Base-by-base conservation (phyloP, 805 yeast species). In the Jamesozyma hellenica region DNA sequence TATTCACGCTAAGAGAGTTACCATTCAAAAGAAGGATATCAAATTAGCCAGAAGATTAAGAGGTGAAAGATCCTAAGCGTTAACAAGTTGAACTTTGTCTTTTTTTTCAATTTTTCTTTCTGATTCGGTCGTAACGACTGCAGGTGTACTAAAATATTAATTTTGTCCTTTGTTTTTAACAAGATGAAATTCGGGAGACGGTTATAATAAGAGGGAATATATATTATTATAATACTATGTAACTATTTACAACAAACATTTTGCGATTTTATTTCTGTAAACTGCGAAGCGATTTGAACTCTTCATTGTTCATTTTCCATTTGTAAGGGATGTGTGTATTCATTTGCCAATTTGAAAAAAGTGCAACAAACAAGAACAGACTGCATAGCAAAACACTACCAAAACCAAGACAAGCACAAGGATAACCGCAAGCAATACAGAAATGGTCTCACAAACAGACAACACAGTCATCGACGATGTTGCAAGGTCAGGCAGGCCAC, bases 1-100 rank as follows among this genome's bases (percentile, higher is more conserved):
- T 51, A 85, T 87, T 54, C 98, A 90, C 70, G 98, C 97, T 60
- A 90, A 92, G 79, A 82, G 98, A 72, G 97, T 90, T 56, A 90
- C 98, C 50, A 86, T 90, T 63, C 95, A 86, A 77, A 88, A 87
- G 85, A 88, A 87, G 74, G 98, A 90, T 68, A 84, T 90, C 65
- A 95, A 87, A 64, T 76, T 90, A 63, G 97, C 96, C 52, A 83
- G 96, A 74, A 83, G 97, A 74, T 79, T 90, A 66, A 82, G 96
- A 72, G 97, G 96, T 68, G 94, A 83, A 74, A 80, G 92, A 79
- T 76, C 90, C 54, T 82, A 76, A 28, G 11, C 16, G 12, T 31
- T 13, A 17, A 21, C 23, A 6, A 21, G 14, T 31, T 16, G 6
- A 18, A 8, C 10, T 18, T 16, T 16, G 12, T 17, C 4, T 32